Evolutionary conservation across 305 asterid species (phyloP).

Genomic region (Fraxinus angustifolia): DNA sequence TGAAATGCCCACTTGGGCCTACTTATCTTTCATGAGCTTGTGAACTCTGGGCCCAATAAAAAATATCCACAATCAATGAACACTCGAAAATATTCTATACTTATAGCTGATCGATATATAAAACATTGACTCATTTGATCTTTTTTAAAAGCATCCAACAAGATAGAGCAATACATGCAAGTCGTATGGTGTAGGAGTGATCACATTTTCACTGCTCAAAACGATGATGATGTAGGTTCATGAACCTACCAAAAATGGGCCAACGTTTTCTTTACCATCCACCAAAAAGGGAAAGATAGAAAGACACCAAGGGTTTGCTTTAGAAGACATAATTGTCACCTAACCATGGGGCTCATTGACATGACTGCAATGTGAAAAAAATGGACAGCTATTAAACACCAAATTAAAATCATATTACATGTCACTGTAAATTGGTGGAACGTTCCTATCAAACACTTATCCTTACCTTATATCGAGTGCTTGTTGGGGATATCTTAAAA

Average conservation of each 20-base stretch:
- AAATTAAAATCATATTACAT: conserved; percentile 27
- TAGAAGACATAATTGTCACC: background rate
- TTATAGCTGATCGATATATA: background rate
- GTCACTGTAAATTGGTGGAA: conserved; percentile 41
- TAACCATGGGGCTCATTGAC: background rate
- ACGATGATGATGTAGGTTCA: background rate
- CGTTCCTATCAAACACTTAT: conserved; percentile 29
- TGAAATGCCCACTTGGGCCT: too few relatives aligned
- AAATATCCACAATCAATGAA: too few relatives aligned
- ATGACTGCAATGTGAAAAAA: conserved; percentile 18
- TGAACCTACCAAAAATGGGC: background rate
- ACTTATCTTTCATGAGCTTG: too few relatives aligned
- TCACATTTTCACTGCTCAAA: background rate
- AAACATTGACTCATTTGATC: background rate
- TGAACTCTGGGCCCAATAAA: too few relatives aligned
- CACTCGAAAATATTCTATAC: background rate
- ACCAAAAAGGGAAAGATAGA: background rate
- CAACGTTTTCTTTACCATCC: background rate
- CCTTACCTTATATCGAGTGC: conserved; percentile 4
- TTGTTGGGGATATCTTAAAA: too few relatives aligned
- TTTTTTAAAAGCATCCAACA: background rate
- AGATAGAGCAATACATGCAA: background rate
- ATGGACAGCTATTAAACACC: conserved; percentile 36
- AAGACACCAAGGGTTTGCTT: background rate
- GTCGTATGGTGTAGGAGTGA: background rate